Conservation (phyloP, 2,329 filamentous ascomycete species). For the Botrytis fragariae region DNA sequence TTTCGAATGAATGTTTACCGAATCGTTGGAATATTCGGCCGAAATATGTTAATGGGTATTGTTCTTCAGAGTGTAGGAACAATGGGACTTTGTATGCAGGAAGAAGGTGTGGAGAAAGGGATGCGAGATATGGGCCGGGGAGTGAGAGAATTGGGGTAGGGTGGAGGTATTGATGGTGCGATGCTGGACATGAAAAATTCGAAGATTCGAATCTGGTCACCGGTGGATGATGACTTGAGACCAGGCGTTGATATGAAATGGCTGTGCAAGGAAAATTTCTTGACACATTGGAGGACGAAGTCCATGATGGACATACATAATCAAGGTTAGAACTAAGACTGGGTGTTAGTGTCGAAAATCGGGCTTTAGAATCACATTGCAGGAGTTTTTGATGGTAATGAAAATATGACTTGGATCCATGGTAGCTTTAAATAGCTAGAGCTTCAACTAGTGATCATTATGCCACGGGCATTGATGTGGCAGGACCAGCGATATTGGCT, state of each 20-base stretch:
- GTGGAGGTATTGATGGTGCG: conserved; percentile 30
- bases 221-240: neutral
- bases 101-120: conserved; percentile 31
- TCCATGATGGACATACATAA: neutral
- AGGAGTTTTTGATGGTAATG: conserved; percentile 4
- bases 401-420: neutral
- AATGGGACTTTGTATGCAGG: conserved; percentile 28
- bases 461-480: neutral
- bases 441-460: neutral
- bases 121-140: conserved; percentile 35
- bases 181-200: neutral
- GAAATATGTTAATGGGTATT: conserved; percentile 29
- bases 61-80: conserved; percentile 36
- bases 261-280: neutral
- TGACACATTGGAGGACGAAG: neutral
- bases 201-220: neutral
- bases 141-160: conserved; percentile 36
- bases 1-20: conserved; percentile 33
- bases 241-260: too few species aligned
- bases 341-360: neutral
- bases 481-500: neutral
- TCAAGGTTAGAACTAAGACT: neutral
- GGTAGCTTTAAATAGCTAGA: neutral
- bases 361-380: neutral
- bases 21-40: conserved; percentile 29